These are phyloP conservation scores for Canna indica DNA, from an alignment of 176 grass and related monocot species.

Conservation along the genomic window DNA sequence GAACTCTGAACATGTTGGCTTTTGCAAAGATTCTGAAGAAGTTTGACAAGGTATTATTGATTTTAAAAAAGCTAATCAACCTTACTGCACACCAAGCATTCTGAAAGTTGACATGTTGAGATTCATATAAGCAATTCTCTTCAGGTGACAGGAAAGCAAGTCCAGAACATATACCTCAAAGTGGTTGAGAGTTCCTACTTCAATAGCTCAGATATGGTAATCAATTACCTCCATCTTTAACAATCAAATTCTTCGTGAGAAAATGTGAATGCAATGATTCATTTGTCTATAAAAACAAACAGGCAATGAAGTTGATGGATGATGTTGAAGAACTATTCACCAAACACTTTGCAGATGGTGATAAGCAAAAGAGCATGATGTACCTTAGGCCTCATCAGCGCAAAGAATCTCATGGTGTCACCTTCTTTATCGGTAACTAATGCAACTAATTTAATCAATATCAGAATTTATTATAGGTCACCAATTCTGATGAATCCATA, in stretches of 20 bases:
- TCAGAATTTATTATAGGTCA: neutral
- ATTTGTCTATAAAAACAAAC: neutral
- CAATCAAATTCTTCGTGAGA: neutral
- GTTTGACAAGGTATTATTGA: slow-evolving; percentile 64
- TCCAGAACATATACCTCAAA: slow-evolving; percentile 66
- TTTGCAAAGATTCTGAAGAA: slow-evolving; percentile 98
- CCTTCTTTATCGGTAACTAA: slow-evolving; percentile 83
- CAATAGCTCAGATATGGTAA: slow-evolving; percentile 87
- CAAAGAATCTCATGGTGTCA: slow-evolving; percentile 69
- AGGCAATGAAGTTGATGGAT: slow-evolving; percentile 80
- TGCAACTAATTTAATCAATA: neutral
- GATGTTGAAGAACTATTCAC: slow-evolving; percentile 87
- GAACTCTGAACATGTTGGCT: slow-evolving; percentile 88
- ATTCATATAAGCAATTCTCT: slow-evolving; percentile 10
- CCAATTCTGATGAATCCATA: neutral
- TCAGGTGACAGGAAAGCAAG: slow-evolving; percentile 78
- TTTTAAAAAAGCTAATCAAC: slow-evolving; percentile 13
- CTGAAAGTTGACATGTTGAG: neutral
- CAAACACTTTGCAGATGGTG: slow-evolving; percentile 57
- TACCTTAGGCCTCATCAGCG: slow-evolving; percentile 85
- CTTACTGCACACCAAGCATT: slow-evolving; percentile 11
- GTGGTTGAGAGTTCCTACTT: slow-evolving; percentile 94
- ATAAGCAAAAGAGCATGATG: slow-evolving; percentile 88
- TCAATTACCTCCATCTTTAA: neutral
- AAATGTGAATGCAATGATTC: neutral